Base-by-base conservation (phyloP, 1,284 basidiomycete genomes). In the Fomes fomentarius region DNA sequence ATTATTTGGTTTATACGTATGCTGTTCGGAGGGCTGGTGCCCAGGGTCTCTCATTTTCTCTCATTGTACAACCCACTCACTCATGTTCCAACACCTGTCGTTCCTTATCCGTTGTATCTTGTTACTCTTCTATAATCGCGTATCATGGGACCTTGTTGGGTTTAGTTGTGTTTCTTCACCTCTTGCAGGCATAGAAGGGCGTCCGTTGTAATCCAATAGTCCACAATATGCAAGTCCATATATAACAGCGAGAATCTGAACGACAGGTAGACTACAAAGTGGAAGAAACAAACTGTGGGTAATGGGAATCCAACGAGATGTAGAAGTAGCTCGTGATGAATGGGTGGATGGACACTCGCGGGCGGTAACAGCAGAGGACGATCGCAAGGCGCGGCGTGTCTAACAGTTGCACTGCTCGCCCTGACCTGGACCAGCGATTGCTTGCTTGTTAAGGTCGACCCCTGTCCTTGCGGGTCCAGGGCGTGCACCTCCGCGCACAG, bases 361-460 rank as follows among this genome's bases (percentile, higher is more conserved):
- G n/a, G n/a, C n/a, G n/a, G n/a, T n/a, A n/a, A n/a, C n/a, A n/a
- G n/a, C n/a, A n/a, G n/a, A n/a, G n/a, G n/a, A n/a, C n/a, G n/a
- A n/a, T n/a, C n/a, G n/a, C n/a, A n/a, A n/a, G n/a, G n/a, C n/a
- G 38, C 26, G 48, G 54, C 21, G 33, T 26, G 62, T 65, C 80
- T 74, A 92, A 71, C 89, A 92, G 67, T 91, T 91, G 77, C 90
- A 93, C 54, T 75, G 73, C 47, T 92, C 90, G 57, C 76, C 76
- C 67, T 78, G 81, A 38, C 76, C 77, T 57, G 77, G 75, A 25
- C 75, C 69, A 41, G 76, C 70, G 51, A 66, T 60, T 33, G 82
- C 65, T 63, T 85, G 83, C 69, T 79, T 89, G 75, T 87, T 91
- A 57, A 93, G 80, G 70, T 93, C 87, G 24, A 93, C 85, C 37